phyloP scores from a whole-genome alignment of 139 green algal species.

The Astrephomene gubernaculifera region DNA sequence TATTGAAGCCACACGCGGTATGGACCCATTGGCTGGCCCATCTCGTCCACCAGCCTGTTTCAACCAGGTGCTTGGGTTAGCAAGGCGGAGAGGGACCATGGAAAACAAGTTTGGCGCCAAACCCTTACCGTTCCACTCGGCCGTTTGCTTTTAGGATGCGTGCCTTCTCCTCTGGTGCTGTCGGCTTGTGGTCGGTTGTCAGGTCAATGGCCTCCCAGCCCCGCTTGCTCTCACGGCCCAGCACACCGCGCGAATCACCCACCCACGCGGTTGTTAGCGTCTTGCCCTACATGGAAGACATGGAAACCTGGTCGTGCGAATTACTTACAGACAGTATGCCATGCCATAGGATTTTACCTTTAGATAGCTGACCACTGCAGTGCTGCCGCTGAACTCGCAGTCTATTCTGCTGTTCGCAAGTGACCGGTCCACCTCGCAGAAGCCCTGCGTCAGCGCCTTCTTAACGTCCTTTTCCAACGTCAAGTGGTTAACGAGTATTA shows the following conservation, averaged over 20 bases:
- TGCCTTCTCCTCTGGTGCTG: constrained; percentile 71
- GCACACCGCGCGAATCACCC: constrained; percentile 84
- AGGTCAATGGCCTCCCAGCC: constrained; percentile 74
- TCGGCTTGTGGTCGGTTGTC: constrained; percentile 94
- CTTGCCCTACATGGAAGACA: constrained; percentile 43
- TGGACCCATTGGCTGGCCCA: constrained; percentile 83
- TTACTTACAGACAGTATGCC: background rate
- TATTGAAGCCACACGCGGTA: constrained; percentile 86
- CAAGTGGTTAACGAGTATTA: constrained; percentile 79
- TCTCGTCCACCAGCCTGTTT: constrained; percentile 74
- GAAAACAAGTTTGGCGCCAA: background rate
- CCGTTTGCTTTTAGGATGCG: constrained; percentile 83
- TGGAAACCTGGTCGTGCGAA: background rate
- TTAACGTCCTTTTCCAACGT: constrained; percentile 58
- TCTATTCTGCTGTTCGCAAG: constrained; percentile 71
- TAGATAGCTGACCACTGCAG: constrained; percentile 79
- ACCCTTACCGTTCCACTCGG: constrained; percentile 80
- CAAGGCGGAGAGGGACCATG: no score
- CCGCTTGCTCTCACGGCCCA: constrained; percentile 52
- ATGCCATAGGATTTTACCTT: constrained; percentile 45
- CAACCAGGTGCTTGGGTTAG: no score
- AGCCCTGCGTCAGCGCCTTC: constrained; percentile 65
- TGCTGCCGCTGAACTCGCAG: constrained; percentile 89
- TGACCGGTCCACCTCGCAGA: constrained; percentile 75
- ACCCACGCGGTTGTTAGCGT: constrained; percentile 88